phyloP scores from a whole-genome alignment of 805 yeast species.

The Candida jianshihensis region DNA sequence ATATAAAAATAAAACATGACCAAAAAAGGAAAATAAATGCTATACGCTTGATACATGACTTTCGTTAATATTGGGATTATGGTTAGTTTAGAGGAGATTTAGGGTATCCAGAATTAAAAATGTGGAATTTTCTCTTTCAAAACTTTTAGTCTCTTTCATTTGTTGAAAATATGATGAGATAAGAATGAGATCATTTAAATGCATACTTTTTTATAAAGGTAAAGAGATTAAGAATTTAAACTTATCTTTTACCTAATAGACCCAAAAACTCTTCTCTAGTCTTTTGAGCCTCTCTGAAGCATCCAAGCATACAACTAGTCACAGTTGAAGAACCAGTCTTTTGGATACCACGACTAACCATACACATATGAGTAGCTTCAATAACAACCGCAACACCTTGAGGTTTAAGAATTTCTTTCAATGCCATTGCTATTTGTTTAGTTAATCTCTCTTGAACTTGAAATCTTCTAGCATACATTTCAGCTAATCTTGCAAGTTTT shows the following conservation, averaged over 20 bases:
- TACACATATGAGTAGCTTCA: constrained; percentile 98
- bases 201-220: too few relatives aligned
- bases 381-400: constrained; percentile 97
- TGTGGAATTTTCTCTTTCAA: too few relatives aligned
- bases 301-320: constrained; percentile 96
- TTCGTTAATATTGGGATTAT: not conserved
- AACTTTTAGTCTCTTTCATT: not conserved
- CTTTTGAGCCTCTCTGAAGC: constrained; percentile 88
- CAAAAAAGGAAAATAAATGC: not conserved
- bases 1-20: not conserved
- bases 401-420: constrained; percentile 85
- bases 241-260: constrained; percentile 54
- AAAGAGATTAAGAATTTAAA: not conserved
- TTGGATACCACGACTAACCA: constrained; percentile 97
- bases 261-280: constrained; percentile 95
- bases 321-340: constrained; percentile 90
- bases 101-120: too few relatives aligned
- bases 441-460: constrained; percentile 98
- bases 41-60: not conserved
- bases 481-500: constrained; percentile 91
- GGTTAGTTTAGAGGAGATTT: too few relatives aligned
- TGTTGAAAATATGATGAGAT: not conserved
- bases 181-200: too few relatives aligned
- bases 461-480: constrained; percentile 90
- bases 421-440: constrained; percentile 94